A percentile compares a stretch with the other conserved stretches of the same genome.
These are phyloP conservation scores for Glycine tomentella DNA, from an alignment of 306 rosid species.

Conservation along the genomic window DNA sequence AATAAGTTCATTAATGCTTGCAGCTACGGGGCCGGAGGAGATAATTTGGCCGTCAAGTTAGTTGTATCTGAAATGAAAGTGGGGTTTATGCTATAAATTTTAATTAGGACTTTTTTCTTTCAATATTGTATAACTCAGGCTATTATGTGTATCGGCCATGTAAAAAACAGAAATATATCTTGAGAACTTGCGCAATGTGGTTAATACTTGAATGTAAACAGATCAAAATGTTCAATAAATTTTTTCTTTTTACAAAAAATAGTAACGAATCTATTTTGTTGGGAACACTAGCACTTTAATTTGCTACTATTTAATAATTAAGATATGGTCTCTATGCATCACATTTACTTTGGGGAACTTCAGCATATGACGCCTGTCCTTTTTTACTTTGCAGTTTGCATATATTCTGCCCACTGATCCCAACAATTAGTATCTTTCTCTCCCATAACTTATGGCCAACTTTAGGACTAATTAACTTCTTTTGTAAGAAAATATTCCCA, in stretches of 20 bases:
- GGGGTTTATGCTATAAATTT: neutral
- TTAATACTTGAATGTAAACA: conserved; percentile 1
- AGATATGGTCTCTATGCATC: conserved; percentile 30
- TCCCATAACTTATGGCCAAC: conserved; percentile 35
- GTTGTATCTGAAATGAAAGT: conserved; percentile 41
- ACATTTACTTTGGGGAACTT: conserved; percentile 26
- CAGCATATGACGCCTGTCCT: conserved; percentile 14
- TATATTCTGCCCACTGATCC: conserved; percentile 52
- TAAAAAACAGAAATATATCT: neutral
- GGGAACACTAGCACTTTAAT: conserved; percentile 35
- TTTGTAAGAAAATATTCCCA: neutral
- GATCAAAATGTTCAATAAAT: neutral
- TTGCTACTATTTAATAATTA: neutral
- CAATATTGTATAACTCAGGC: conserved; percentile 10
- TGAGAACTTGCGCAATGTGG: conserved; percentile 14
- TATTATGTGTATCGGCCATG: neutral
- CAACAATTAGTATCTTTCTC: conserved; percentile 30
- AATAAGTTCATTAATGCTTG: conserved; percentile 39
- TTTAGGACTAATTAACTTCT: conserved; percentile 17
- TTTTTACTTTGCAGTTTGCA: conserved; percentile 49
- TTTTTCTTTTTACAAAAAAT: neutral
- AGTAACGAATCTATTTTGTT: conserved; percentile 31
- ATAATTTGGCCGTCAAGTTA: conserved; percentile 49
- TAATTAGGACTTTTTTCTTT: neutral
- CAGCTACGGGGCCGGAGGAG: conserved; percentile 41